These are phyloP conservation scores for Epicoccum nigrum DNA, from an alignment of 2,329 filamentous ascomycete species.

Conservation along the genomic window DNA sequence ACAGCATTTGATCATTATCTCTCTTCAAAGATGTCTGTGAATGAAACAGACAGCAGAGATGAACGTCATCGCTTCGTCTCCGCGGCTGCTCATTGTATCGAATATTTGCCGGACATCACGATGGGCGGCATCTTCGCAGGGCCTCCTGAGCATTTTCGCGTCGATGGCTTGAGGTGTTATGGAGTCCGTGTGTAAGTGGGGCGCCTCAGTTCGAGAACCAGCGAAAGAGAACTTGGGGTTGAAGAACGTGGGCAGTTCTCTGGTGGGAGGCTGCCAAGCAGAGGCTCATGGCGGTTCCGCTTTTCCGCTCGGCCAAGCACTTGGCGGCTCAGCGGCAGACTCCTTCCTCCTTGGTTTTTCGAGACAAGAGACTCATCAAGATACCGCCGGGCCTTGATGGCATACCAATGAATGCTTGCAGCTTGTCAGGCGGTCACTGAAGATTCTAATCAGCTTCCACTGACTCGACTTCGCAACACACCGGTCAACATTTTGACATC, in stretches of 20 bases:
- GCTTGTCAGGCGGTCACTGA: too few species aligned
- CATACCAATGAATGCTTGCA: not conserved
- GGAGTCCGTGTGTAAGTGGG: slow-evolving; percentile 6
- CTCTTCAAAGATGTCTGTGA: too few species aligned
- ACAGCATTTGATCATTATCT: too few species aligned
- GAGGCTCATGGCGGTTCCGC: not conserved
- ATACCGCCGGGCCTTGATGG: not conserved
- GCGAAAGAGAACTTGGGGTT: slow-evolving; percentile 4
- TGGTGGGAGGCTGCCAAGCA: slow-evolving; percentile 1
- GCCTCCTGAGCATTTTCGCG: not conserved
- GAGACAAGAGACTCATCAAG: not conserved
- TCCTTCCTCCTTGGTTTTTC: not conserved
- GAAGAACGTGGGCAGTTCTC: slow-evolving; percentile 5
- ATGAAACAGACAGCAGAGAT: too few species aligned
- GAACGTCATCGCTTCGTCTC: not conserved
- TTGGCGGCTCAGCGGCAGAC: slow-evolving; percentile 11
- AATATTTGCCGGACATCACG: not conserved
- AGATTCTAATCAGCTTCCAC: too few species aligned
- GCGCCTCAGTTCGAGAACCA: not conserved
- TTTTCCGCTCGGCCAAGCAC: slow-evolving; percentile 7
- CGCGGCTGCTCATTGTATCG: not conserved
- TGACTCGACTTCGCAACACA: too few species aligned
- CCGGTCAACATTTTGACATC: too few species aligned
- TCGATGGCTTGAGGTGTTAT: not conserved
- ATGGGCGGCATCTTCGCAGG: not conserved